phyloP scores from a whole-genome alignment of 2,329 filamentous ascomycete species.

The Dendryphion nanum region DNA sequence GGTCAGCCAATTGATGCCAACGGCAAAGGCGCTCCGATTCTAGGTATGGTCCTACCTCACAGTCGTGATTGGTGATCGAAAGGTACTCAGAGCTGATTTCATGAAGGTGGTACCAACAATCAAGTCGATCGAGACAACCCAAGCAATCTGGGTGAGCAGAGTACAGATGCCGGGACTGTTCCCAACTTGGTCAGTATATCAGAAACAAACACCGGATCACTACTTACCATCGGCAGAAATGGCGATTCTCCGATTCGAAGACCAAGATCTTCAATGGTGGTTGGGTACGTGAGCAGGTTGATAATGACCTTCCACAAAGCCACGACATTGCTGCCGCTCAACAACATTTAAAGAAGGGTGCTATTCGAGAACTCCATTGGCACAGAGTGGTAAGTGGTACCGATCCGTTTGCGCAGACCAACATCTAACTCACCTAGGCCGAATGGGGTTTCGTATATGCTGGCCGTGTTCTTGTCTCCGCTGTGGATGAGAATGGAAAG shows the following conservation, averaged over 20 bases:
- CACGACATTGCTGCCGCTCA: slow-evolving; percentile 67
- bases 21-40: slow-evolving; percentile 58
- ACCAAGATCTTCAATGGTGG: slow-evolving; percentile 62
- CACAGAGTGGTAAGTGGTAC: slow-evolving; percentile 59
- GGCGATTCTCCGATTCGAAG: slow-evolving; percentile 68
- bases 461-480: slow-evolving; percentile 58
- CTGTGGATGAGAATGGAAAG: slow-evolving; percentile 61
- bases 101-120: slow-evolving; percentile 62
- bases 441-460: slow-evolving; percentile 66
- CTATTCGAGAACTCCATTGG: slow-evolving; percentile 68
- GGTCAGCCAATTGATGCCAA: slow-evolving; percentile 58
- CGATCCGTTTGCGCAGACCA: neutral
- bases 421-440: slow-evolving; percentile 46
- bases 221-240: no score
- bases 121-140: slow-evolving; percentile 63
- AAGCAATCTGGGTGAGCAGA: slow-evolving; percentile 60
- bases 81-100: slow-evolving; percentile 5
- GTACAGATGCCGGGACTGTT: slow-evolving; percentile 63
- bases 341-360: slow-evolving; percentile 66
- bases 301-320: slow-evolving; percentile 64
- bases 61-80: neutral
- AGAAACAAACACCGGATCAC: no score
- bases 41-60: slow-evolving; percentile 45
- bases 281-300: slow-evolving; percentile 65
- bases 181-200: no score